Conservation (phyloP, 345 rosid species). For the Eucalyptus tenuipes region DNA sequence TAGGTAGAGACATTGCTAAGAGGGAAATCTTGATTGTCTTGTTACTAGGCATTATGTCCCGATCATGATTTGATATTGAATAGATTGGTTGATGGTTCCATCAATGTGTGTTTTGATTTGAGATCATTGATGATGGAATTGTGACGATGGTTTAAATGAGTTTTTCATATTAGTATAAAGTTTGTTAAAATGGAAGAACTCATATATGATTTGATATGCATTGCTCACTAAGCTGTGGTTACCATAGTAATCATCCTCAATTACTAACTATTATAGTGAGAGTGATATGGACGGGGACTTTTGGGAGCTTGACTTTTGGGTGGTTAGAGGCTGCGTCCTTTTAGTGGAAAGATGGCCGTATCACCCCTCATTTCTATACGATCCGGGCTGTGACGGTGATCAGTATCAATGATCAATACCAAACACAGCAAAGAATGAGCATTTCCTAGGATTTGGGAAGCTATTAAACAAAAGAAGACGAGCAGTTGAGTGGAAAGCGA, state of each 20-base stretch:
- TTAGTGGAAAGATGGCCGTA: not conserved
- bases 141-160: too few relatives aligned
- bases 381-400: not conserved
- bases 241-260: too few relatives aligned
- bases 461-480: not conserved
- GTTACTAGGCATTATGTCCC: not conserved
- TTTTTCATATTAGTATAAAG: too few relatives aligned
- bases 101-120: not conserved
- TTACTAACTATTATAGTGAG: too few relatives aligned
- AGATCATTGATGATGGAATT: not conserved
- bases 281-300: not conserved
- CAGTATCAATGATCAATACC: too few relatives aligned
- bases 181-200: too few relatives aligned
- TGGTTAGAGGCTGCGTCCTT: not conserved
- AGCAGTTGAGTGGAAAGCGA: not conserved
- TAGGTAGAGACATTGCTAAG: not conserved
- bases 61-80: too few relatives aligned
- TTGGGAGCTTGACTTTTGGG: not conserved
- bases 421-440: not conserved
- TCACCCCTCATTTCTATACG: not conserved
- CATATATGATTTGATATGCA: not conserved
- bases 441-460: not conserved
- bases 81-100: not conserved
- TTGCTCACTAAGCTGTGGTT: accelerated
- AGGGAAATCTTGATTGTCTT: not conserved